A percentile compares a stretch with the other conserved stretches of the same genome.
Evolutionary conservation across 2,329 filamentous ascomycete species (phyloP).

Genomic region (Xylariaceae sp.): DNA sequence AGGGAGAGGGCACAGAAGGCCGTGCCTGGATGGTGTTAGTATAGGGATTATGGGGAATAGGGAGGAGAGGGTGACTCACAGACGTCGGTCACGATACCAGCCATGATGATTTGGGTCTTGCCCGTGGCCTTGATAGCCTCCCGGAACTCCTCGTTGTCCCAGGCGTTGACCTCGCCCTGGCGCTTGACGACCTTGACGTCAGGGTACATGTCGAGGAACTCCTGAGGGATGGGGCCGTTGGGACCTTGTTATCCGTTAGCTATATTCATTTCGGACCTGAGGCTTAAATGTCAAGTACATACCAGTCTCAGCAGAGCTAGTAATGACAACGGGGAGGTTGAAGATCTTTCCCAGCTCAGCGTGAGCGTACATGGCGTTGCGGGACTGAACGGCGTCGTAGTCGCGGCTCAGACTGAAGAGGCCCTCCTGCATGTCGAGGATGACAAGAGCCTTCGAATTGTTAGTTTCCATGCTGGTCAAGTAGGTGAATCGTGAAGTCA

Average conservation of each 20-base stretch:
- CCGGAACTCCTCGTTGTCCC: constrained; percentile 68
- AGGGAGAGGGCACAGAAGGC: constrained; percentile 70
- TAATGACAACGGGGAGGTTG: constrained; percentile 63
- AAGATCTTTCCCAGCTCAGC: constrained; percentile 62
- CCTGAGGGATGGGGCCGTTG: constrained; percentile 65
- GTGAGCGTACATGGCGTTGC: constrained; percentile 63
- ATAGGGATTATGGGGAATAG: neutral
- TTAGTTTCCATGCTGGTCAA: constrained; percentile 25
- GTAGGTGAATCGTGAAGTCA: neutral
- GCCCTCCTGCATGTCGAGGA: constrained; percentile 57
- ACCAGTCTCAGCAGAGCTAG: constrained; percentile 60
- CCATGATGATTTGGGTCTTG: constrained; percentile 66
- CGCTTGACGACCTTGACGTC: constrained; percentile 60
- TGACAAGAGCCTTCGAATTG: constrained; percentile 44
- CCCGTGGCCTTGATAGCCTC: constrained; percentile 59
- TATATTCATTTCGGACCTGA: neutral
- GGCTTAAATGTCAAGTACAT: neutral
- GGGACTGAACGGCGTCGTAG: constrained; percentile 59
- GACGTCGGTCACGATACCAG: constrained; percentile 69
- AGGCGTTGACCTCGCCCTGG: constrained; percentile 69
- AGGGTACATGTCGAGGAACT: constrained; percentile 64
- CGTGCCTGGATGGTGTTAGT: constrained; percentile 39
- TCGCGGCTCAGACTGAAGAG: constrained; percentile 59
- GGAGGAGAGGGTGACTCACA: constrained; percentile 39
- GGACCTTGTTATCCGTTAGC: constrained; percentile 45